phyloP scores from a whole-genome alignment of 345 rosid species.

The Turnera subulata region DNA sequence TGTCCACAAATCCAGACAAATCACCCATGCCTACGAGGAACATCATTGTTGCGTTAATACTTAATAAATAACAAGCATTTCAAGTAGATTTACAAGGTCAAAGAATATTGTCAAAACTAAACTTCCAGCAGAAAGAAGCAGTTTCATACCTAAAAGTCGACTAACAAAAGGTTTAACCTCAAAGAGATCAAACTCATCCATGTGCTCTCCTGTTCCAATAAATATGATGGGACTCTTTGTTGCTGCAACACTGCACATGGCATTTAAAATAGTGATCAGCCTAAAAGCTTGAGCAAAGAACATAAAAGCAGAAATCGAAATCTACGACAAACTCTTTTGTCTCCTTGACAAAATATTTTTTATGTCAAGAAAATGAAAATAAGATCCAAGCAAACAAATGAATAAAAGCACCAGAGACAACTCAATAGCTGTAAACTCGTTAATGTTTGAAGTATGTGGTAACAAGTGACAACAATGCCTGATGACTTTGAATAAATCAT shows the following conservation, averaged over 20 bases:
- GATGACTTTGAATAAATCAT: too few relatives aligned
- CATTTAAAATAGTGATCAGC: conserved; percentile 12
- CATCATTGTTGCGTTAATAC: background rate
- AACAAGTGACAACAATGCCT: too few relatives aligned
- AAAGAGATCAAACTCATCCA: conserved; percentile 91
- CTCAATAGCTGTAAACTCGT: too few relatives aligned
- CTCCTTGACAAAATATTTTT: too few relatives aligned
- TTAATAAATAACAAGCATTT: background rate
- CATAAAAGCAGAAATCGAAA: background rate
- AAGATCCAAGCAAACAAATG: too few relatives aligned
- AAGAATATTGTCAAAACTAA: background rate
- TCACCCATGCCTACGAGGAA: conserved; percentile 71
- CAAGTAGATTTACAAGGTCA: background rate
- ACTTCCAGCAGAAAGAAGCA: background rate
- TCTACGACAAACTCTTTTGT: too few relatives aligned
- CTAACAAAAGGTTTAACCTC: conserved; percentile 90
- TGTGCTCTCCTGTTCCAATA: conserved; percentile 89
- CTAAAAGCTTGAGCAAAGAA: background rate
- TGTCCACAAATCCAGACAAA: conserved; percentile 93
- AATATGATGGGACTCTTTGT: conserved; percentile 94
- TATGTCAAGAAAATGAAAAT: too few relatives aligned
- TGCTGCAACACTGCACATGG: conserved; percentile 68
- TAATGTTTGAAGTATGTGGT: too few relatives aligned
- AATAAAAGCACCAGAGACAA: too few relatives aligned
- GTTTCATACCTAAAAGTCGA: conserved; percentile 65